These are phyloP conservation scores for Puccinellia tenuiflora DNA, from an alignment of 176 grass and related monocot genomes.

Conservation along the genomic window DNA sequence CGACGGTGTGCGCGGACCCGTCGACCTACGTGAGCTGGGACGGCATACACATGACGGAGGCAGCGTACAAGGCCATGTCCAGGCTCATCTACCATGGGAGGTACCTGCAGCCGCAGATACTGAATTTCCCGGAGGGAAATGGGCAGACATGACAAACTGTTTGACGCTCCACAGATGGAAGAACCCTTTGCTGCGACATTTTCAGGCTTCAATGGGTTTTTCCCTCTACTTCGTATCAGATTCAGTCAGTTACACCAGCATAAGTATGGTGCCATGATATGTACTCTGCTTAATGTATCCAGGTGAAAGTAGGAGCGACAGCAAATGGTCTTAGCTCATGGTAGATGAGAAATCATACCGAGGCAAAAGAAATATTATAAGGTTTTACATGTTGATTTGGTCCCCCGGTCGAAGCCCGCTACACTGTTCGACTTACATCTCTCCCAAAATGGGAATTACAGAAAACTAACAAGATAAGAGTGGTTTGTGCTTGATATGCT, in stretches of 20 bases:
- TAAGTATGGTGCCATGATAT: too few relatives aligned
- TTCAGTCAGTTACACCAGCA: background rate
- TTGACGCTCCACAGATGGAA: background rate
- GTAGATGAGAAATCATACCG: background rate
- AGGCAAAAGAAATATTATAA: background rate
- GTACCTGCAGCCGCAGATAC: constrained; percentile 50
- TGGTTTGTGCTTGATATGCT: background rate
- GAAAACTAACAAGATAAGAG: background rate
- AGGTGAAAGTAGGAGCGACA: too few relatives aligned
- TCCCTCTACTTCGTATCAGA: background rate
- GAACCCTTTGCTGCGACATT: background rate
- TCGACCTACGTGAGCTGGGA: constrained; percentile 72
- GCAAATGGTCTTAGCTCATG: background rate
- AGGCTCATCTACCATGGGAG: constrained; percentile 41
- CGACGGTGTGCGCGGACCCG: constrained; percentile 49
- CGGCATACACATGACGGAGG: constrained; percentile 88
- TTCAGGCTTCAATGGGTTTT: background rate
- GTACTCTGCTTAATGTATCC: too few relatives aligned
- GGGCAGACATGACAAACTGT: background rate
- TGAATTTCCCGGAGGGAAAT: constrained; percentile 1
- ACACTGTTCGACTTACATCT: background rate
- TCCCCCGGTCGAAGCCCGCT: background rate
- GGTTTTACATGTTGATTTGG: background rate
- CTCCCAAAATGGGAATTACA: background rate
- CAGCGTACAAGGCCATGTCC: constrained; percentile 59